Base-by-base conservation (phyloP, 345 rosid species). In the Litchi chinensis region DNA sequence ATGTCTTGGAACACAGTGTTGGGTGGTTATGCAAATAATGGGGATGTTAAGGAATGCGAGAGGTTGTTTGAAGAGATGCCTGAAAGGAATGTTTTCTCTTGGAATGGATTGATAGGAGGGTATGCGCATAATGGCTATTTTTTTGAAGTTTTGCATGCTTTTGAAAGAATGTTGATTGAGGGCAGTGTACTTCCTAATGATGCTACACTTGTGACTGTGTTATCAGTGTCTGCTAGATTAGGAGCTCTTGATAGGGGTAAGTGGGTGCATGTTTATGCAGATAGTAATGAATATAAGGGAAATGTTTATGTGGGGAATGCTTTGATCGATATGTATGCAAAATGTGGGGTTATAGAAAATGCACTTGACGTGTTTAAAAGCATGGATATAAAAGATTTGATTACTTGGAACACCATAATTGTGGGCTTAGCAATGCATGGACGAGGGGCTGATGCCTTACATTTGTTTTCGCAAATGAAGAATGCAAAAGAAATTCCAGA, bases 1-100 rank as follows among this genome's bases (percentile, higher is more conserved):
- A 95, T 95, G 92, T 90, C 95, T 1, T 93, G 99, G 99, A 93
- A 95, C 48, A 91, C 94, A 0, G n/a, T 90, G 78, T 80, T 92
- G 79, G 87, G 84, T 52, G 97, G 96, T 46, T 91, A 88, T 70
- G 95, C 94, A 0, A 84, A 41, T 78, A 65, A 70, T 28, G 89
- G 98, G 74, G 90, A 90, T 84, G 48, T 86, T 9, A 83, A 81
- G 75, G 88, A 86, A 39, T 89, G 88, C 77, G 84, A 85, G 80
- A 81, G 79, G 68, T 65, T 93, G 78, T 92, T 93, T 78, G 89
- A 90, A 54, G 91, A 90, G 79, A 93, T 95, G 90, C 88, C 85
- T 0, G 89, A 87, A 83, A 84, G 88, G 85, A 91, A 93, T 82
- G 79, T 88, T 18, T 93, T 95, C 69, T 92, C 98, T 6, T 95